Conservation (phyloP, 352 stramenopile genomes). For the Aphanomyces cochlioides region DNA sequence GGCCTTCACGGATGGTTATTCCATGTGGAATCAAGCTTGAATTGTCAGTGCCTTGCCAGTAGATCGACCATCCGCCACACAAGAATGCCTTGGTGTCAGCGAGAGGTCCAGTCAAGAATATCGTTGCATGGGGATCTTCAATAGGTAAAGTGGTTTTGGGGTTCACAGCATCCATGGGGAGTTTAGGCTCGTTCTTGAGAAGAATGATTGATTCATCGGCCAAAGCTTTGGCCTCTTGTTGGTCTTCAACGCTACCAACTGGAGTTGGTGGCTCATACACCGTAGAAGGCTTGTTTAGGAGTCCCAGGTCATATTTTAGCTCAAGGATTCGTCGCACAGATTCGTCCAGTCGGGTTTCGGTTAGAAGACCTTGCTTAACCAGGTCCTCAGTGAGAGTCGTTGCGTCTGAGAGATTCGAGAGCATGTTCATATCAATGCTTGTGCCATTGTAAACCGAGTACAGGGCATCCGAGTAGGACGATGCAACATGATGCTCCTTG, state of each 20-base stretch:
- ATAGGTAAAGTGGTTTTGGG: conserved; percentile 4
- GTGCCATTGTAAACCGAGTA: conserved; percentile 65
- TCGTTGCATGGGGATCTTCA: conserved; percentile 3
- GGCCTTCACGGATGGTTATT: conserved; percentile 52
- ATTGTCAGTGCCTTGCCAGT: conserved; percentile 79
- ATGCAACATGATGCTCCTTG: conserved; percentile 51
- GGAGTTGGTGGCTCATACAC: conserved; percentile 38
- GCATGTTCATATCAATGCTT: conserved; percentile 91
- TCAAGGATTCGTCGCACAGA: conserved; percentile 61
- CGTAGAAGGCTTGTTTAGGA: conserved; percentile 59
- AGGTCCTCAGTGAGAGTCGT: conserved; percentile 53
- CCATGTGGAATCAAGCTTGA: conserved; percentile 65
- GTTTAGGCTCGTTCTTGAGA: conserved; percentile 66
- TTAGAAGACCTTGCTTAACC: conserved; percentile 41
- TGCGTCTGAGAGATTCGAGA: conserved; percentile 25
- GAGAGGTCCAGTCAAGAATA: conserved; percentile 63
- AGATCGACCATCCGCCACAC: conserved; percentile 76
- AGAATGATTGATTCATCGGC: conserved; percentile 76
- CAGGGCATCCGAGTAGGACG: conserved; percentile 50
- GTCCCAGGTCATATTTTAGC: conserved; percentile 60
- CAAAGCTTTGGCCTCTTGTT: conserved; percentile 49
- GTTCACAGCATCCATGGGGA: not conserved
- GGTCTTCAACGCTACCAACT: conserved; percentile 53
- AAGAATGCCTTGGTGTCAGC: conserved; percentile 64
- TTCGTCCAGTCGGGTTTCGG: conserved; percentile 50